A percentile compares a stretch with the other conserved stretches of the same genome.
phyloP scores from a whole-genome alignment of 495 filamentous ascomycete species.

The Daldinia bambusicola region DNA sequence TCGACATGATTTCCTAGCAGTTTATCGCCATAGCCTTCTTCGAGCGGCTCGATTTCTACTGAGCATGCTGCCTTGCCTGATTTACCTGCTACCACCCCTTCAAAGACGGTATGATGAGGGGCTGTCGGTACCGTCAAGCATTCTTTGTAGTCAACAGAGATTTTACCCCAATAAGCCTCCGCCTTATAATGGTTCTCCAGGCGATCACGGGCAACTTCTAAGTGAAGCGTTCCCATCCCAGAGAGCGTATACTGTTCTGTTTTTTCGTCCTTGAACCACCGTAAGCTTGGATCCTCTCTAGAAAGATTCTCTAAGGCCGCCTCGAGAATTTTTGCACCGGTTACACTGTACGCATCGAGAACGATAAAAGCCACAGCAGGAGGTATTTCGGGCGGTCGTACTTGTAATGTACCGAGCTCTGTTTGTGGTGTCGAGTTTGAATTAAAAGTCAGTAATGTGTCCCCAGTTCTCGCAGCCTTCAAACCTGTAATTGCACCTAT shows the following conservation, averaged over 20 bases:
- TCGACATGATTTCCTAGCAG: slow-evolving; percentile 48
- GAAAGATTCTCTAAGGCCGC: slow-evolving; percentile 80
- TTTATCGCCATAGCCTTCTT: slow-evolving; percentile 53
- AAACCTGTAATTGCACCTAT: slow-evolving; percentile 96
- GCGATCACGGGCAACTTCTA: slow-evolving; percentile 91
- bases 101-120: slow-evolving; percentile 70
- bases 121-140: slow-evolving; percentile 65
- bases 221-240: slow-evolving; percentile 98
- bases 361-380: slow-evolving; percentile 96
- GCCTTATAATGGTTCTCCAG: slow-evolving; percentile 88
- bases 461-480: slow-evolving; percentile 89
- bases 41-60: slow-evolving; percentile 70
- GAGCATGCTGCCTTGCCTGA: slow-evolving; percentile 79
- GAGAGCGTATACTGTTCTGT: slow-evolving; percentile 91
- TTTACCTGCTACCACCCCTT: slow-evolving; percentile 82
- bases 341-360: slow-evolving; percentile 83
- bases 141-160: slow-evolving; percentile 96
- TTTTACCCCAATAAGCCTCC: slow-evolving; percentile 90
- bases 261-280: slow-evolving; percentile 85
- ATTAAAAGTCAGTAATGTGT: slow-evolving; percentile 83
- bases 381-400: slow-evolving; percentile 88
- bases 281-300: slow-evolving; percentile 93
- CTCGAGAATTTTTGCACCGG: slow-evolving; percentile 79
- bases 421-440: slow-evolving; percentile 64
- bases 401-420: slow-evolving; percentile 76